Base-by-base conservation (phyloP, 805 yeast species). In the Lipomyces sp. region DNA sequence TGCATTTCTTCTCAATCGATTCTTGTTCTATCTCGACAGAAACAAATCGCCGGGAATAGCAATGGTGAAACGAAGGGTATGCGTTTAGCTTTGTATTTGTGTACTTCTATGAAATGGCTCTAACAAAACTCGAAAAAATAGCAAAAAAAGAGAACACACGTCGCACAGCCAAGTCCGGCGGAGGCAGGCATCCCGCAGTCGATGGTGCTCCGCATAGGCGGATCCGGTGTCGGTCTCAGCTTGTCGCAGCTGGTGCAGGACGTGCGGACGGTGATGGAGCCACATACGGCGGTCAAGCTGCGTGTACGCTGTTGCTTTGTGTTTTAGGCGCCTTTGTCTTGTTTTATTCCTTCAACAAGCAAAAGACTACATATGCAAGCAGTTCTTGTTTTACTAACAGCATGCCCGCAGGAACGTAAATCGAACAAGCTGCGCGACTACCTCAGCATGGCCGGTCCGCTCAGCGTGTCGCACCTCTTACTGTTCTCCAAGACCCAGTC, bases 371-470 rank as follows among this genome's bases (percentile, higher is more conserved):
- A n/a, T n/a, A n/a, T n/a, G n/a, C n/a, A n/a, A n/a, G n/a, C n/a
- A n/a, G n/a, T n/a, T n/a, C 11, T 16, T 6, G 21, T 4, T 3
- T 22, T 33, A 43, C 24, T 19, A 21, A 18, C n/a, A 18, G 14
- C n/a, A n/a, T n/a, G n/a, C n/a, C 13, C 18, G 5, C 37, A 56
- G 60, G 98, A 93, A 70, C 76, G 98, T 44, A 87, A 86, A 65
- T 74, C 86, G 35, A 93, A 93, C 69, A 86, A 82, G 65, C 74
- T 93, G 59, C 87, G 85, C 67, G 98, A 91, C 70, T 93, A 85
- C 62, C 79, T 90, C n/a, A 95, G 88, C n/a, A 90, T 93, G 96
- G 86, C 96, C 34, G 98, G 98, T 4, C 98, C 98, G 13, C 74
- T 93, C 39, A 95, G 95, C 24, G 96, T 93, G 21, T 77, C 91